phyloP scores from a whole-genome alignment of 257 asterid genomes.

The Paulownia fortunei region DNA sequence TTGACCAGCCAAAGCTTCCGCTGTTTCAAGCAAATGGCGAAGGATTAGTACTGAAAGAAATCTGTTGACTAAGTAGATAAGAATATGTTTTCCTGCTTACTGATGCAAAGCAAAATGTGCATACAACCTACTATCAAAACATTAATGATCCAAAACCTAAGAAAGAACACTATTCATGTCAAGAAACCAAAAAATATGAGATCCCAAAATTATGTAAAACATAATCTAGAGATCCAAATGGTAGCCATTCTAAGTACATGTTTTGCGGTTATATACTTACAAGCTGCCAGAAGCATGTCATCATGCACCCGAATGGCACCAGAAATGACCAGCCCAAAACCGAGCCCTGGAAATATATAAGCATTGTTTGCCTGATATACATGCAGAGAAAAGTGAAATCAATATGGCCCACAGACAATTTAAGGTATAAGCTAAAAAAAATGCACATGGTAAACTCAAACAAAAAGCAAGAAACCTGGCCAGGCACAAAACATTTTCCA shows the following conservation, averaged over 20 bases:
- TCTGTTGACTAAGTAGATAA: neutral
- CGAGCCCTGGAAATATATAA: conserved; percentile 92
- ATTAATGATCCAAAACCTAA: neutral
- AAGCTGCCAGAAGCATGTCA: conserved; percentile 94
- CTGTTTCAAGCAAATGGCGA: conserved; percentile 48
- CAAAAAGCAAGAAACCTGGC: conserved; percentile 62
- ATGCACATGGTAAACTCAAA: neutral
- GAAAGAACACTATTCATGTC: neutral
- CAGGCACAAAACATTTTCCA: conserved; percentile 67
- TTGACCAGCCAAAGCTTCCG: conserved; percentile 94
- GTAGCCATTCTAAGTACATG: neutral
- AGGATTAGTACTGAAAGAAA: neutral
- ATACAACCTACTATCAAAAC: neutral
- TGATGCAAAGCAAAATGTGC: too few relatives aligned
- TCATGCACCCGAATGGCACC: conserved; percentile 96
- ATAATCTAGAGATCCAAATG: neutral
- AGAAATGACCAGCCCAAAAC: conserved; percentile 87
- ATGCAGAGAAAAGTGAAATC: conserved; percentile 8
- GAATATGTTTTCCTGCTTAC: neutral
- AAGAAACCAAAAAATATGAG: neutral
- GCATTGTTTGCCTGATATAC: conserved; percentile 87
- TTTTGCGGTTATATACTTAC: conserved; percentile 50
- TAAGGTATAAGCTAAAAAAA: neutral
- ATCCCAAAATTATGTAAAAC: neutral
- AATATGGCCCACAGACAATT: neutral